Evolutionary conservation across 1,284 basidiomycete genomes (phyloP).

Genomic region (Afroboletus lepidellus): DNA sequence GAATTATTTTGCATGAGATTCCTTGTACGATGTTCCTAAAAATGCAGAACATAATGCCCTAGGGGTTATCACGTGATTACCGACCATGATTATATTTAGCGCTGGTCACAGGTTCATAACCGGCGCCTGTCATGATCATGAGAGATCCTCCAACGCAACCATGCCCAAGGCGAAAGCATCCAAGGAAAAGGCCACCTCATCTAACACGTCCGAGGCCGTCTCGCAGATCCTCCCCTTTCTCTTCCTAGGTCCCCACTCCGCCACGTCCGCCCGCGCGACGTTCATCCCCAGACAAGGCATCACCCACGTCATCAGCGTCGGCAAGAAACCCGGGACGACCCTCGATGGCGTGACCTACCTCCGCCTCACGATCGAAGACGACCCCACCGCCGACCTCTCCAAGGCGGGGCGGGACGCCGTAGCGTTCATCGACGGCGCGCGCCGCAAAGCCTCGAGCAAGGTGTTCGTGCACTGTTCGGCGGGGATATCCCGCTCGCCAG

Average conservation of each 20-base stretch:
- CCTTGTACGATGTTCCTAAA: too few relatives aligned
- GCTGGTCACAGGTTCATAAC: too few relatives aligned
- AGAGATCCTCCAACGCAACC: too few relatives aligned
- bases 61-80: too few relatives aligned
- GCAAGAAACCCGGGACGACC: conserved; percentile 5
- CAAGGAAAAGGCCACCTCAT: background rate
- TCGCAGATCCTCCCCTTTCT: conserved; percentile 16
- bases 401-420: conserved; percentile 1
- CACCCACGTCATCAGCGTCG: conserved; percentile 16
- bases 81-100: too few relatives aligned
- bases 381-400: conserved; percentile 8
- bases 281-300: conserved; percentile 12
- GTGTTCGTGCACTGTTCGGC: conserved; percentile 13
- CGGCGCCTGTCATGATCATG: too few relatives aligned
- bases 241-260: conserved; percentile 10
- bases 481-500: conserved; percentile 14
- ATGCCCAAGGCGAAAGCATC: background rate
- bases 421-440: conserved; percentile 8
- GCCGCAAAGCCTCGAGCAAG: background rate
- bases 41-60: too few relatives aligned
- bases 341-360: conserved; percentile 9
- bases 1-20: too few relatives aligned
- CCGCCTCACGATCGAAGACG: conserved; percentile 13
- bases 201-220: background rate
- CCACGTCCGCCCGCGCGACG: conserved; percentile 4